Evolutionary conservation across 495 filamentous ascomycete genomes (phyloP), one percentile per base, ranked within the genome.

Genomic region (Cercophora scortea): DNA sequence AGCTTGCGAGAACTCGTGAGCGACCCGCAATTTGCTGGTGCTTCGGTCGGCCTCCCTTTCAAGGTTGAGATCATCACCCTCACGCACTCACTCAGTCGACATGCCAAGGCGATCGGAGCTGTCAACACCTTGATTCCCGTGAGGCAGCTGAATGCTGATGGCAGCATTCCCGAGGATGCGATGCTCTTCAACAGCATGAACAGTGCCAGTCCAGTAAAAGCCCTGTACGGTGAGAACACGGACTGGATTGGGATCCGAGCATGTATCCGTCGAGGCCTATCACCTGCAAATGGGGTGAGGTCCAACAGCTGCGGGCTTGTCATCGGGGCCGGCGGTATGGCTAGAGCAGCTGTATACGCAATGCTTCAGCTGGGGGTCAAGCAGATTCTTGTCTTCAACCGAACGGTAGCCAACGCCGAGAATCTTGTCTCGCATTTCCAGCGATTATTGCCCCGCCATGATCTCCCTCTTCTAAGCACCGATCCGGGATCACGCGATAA

Each of bases 311-410:
- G 78, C 0, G 85, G 79, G 0, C 61, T 90, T 10, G 77, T 90
- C 10, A 79, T 89, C 54, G 87, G 87, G 18, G 86, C 87, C 3
- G 87, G 87, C 36, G 86, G 86, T 0, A 89, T 88, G 83, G 85
- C 83, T 10, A 74, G 87, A 42, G 83, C 86, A 1, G 83, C 87
- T 13, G 76, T 88, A 15, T 89, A 89, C 53, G 82, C 87, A 9
- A 80, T 90, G 79, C 76, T 88, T 17, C 82, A 84, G 51, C 71
- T 89, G 11, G 86, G 86, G 15, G 85, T 86, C 55, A 80, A 81
- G 39, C 83, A 85, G 60, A 84, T 90, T 52, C 81, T 84, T 62
- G 77, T 90, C 48, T 82, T 76, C 61, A 89, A 89, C 55, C 76
- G 85, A 12, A 87, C 82, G 0, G 55, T 75, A 32, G 71, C 71